Evolutionary conservation across 2,329 filamentous ascomycete species (phyloP), one percentile per base, ranked within the genome.

Genomic region (Xylariomycetidae sp.): DNA sequence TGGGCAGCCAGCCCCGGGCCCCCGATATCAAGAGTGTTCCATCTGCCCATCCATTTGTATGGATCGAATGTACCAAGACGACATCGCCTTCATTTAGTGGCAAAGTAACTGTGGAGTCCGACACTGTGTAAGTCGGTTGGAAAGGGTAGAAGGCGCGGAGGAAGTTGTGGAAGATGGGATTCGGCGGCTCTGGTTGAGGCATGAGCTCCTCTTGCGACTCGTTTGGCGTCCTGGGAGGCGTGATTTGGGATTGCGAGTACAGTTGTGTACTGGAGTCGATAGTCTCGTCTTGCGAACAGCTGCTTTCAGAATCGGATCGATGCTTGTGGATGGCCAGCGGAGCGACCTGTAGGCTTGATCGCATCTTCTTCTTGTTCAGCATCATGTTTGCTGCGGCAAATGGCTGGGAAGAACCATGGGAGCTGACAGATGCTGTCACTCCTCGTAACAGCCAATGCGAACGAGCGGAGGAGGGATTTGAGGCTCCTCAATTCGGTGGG

Each of bases 11-110:
- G 42, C 92, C 92, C 47, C 92, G 76, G 31, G 84, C 83, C 17
- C 90, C 90, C 3, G 88, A 86, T 16, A 82, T 74, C 40, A 98
- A 65, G 25, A 95, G 68, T 1, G 92, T 98, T 32, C 92, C 92
- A 58, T 98, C 92, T 19, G 92, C 92, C 92, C 92, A 98, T 48
- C 92, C 92, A 64, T 96, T 98, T 40, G 87, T 92, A 60, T 98
- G 92, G 46, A 96, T 85, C 4, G 92, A 95, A 60, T 98, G 92
- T 15, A 98, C 84, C 37, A 98, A 65, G 34, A 98, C 82, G 30
- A 98, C 77, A 53, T 98, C 92, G 38, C 92, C 92, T 54, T 92
- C 82, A 47, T 85, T 85, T 36, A 98, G 72, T 15, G 88, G 84
- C 9, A 95, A 69, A 9, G 90, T 96, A 35, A 96, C 84, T 8